Evolutionary conservation across 306 rosid genomes (phyloP), one percentile per base, ranked within the genome.

Genomic region (Acmispon strigosus): DNA sequence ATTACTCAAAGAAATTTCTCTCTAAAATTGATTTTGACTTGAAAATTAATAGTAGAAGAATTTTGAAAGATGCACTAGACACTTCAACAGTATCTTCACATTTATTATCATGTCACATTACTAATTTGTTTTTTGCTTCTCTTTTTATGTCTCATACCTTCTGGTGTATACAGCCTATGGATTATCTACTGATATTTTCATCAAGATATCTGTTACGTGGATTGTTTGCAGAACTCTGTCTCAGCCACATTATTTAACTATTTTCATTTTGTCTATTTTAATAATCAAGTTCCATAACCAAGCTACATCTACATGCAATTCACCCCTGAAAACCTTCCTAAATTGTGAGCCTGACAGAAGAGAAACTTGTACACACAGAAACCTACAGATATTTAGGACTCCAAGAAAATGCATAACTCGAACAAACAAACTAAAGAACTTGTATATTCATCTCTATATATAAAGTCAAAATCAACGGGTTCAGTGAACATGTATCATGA

Each of bases 161-260:
- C 3, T 4, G 8, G 0, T 32, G 7, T 32, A 32, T 5, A 6
- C 37, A 32, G 37, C 37, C 37, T 5, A 32, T 32, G 37, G 34
- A 32, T 32, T 32, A 1, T 32, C 37, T 32, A 32, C 37, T 32
- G 37, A 32, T 32, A 32, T 32, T 32, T 32, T 32, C 37, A 32
- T 32, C 37, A 32, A 32, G 37, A 32, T 32, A 32, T 32, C 8
- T 32, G 0, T 14, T 24, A 43, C 72, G 78, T 75, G 88, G 78
- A 73, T 70, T 78, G 64, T 78, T 76, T 58, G 39, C 49, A 47
- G 14, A 68, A 68, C 24, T 58, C 2, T 43, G 84, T 59, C 62
- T 75, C 74, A 64, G 51, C 78, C 89, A 77, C 72, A 57, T 78
- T 49, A 18, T 55, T 16, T 12, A 4, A 4, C 8, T 3, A 48